Base-by-base conservation (phyloP, 441 rosid genomes). In the Manihot esculenta region DNA sequence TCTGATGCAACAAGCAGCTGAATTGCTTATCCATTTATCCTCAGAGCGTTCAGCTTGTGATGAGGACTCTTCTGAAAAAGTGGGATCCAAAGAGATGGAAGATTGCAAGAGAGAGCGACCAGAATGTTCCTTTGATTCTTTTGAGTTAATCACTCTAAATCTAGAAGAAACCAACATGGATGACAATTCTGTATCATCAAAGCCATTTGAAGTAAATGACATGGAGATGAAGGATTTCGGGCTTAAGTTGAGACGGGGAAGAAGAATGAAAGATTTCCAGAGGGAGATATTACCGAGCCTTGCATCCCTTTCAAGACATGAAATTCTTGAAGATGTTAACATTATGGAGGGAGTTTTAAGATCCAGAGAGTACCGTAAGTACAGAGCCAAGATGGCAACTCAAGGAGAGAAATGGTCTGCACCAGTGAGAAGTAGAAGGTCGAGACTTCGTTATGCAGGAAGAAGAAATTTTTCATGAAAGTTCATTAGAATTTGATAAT, bases 191-290 rank as follows among this genome's bases (percentile, higher is more conserved):
- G 85, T 83, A 64, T 76, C 92, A 44, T 92, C 94, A 30, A 84
- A 78, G 83, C 83, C 86, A 35, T 53, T 73, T 11, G 85, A 86
- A 73, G 76, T 76, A 45, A 79, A 64, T 30, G 77, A 79, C 24
- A 33, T 61, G 0, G 86, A 77, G 74, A 76, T 59, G 21, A 88
- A 84, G 69, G 89, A 87, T 76, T 75, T 82, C 38, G 76, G 91
- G 65, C 12, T 76, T 48, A 92, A 82, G 81, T 72, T 87, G 79
- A 89, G 89, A 79, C 79, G 96, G 71, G 97, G 97, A 33, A 77
- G 97, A 66, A 84, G 97, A 70, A 61, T 92, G 90, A 92, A 92
- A 77, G 92, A 92, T 79, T 92, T 92, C 69, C 97, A 87, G 64
- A 85, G 70, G 73, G 97, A 92, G 79, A 88, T 92, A 79, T 81